phyloP scores from a whole-genome alignment of 164 flowering plant species.

The Echeveria elegans region DNA sequence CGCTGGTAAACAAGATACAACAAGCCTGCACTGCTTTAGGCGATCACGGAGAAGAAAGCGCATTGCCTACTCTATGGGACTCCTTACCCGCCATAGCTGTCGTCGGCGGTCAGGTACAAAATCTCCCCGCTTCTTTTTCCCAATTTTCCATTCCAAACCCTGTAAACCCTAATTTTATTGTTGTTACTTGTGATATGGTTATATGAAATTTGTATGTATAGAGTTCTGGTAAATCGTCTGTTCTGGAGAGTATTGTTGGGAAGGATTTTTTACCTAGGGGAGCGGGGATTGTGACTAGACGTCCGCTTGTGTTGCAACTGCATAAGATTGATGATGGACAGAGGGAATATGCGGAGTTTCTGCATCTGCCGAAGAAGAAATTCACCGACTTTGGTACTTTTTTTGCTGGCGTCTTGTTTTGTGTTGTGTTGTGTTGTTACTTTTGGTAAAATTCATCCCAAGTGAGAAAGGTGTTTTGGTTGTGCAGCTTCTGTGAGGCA shows the following conservation, averaged over 20 bases:
- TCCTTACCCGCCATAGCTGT: slow-evolving; percentile 63
- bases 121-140: background rate
- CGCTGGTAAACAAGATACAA: slow-evolving; percentile 56
- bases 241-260: slow-evolving; percentile 73
- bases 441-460: background rate
- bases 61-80: slow-evolving; percentile 67
- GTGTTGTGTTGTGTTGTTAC: slow-evolving; percentile 9
- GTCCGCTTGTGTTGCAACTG: slow-evolving; percentile 91
- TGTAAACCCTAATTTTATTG: background rate
- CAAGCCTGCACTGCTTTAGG: slow-evolving; percentile 73
- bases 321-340: slow-evolving; percentile 72
- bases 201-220: slow-evolving; percentile 17
- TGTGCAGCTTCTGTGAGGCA: slow-evolving; percentile 77
- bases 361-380: slow-evolving; percentile 75
- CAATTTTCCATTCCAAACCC: background rate
- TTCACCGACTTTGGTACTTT: slow-evolving; percentile 78
- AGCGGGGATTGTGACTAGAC: slow-evolving; percentile 88
- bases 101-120: slow-evolving; percentile 71
- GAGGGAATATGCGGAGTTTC: slow-evolving; percentile 88
- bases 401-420: background rate
- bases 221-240: slow-evolving; percentile 94
- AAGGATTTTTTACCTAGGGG: slow-evolving; percentile 76
- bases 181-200: too few relatives aligned
- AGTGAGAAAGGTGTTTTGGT: background rate
- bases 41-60: slow-evolving; percentile 62